Evolutionary conservation across 1,139 yeast species (phyloP).

Genomic region (Saccharomyces hybrid): DNA sequence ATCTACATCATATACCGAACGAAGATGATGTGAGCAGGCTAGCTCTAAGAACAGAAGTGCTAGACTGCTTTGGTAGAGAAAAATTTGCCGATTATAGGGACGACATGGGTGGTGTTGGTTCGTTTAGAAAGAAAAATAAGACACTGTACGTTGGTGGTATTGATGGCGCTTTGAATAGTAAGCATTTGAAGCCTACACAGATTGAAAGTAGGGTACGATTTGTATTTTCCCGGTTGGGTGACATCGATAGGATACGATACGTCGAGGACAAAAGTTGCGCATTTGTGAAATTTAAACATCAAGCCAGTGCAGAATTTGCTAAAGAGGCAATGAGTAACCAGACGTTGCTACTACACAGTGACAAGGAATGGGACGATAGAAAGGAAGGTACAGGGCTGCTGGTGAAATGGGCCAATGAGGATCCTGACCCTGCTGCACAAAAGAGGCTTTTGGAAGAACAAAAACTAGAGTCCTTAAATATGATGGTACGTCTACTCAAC

Average conservation of each 20-base stretch:
- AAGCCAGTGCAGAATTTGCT: slow-evolving; percentile 81
- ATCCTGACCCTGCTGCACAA: slow-evolving; percentile 68
- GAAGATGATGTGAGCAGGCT: slow-evolving; percentile 37
- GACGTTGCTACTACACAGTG: slow-evolving; percentile 45
- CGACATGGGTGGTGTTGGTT: slow-evolving; percentile 93
- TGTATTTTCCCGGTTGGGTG: slow-evolving; percentile 70
- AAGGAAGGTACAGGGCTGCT: slow-evolving; percentile 44
- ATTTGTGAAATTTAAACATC: slow-evolving; percentile 63
- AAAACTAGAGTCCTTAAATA: slow-evolving; percentile 16
- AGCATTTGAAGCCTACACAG: slow-evolving; percentile 20
- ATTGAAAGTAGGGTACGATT: slow-evolving; percentile 33
- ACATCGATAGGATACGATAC: slow-evolving; percentile 60
- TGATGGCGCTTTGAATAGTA: slow-evolving; percentile 29
- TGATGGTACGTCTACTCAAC: slow-evolving; percentile 16
- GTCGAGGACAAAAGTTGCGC: slow-evolving; percentile 62
- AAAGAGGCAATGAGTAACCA: slow-evolving; percentile 90
- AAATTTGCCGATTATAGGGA: slow-evolving; percentile 76
- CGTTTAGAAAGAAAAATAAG: slow-evolving; percentile 59
- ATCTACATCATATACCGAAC: slow-evolving; percentile 68
- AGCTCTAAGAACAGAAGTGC: slow-evolving; percentile 44
- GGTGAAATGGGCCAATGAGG: slow-evolving; percentile 86
- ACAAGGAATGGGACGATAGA: slow-evolving; percentile 31
- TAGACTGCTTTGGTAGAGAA: slow-evolving; percentile 89
- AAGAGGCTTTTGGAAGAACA: slow-evolving; percentile 39
- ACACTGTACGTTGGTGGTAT: slow-evolving; percentile 77